phyloP scores from a whole-genome alignment of 306 rosid species.

The Citrullus amarus region DNA sequence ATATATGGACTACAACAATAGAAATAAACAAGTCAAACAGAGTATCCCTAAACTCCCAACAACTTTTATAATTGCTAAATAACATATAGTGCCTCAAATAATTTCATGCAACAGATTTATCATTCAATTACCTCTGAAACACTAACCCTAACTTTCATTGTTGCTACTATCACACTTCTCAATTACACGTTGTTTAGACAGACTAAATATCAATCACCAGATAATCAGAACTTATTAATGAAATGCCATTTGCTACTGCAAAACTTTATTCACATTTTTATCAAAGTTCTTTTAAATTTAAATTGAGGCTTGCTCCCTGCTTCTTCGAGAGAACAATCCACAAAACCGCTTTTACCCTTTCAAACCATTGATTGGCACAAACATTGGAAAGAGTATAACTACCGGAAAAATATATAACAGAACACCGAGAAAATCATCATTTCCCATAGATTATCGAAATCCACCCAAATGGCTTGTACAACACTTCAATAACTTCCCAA shows the following conservation, averaged over 20 bases:
- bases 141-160: background rate
- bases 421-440: background rate
- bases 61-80: background rate
- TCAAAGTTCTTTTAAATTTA: background rate
- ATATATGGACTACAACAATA: background rate
- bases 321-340: background rate
- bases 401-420: background rate
- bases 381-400: background rate
- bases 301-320: background rate
- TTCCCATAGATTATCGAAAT: background rate
- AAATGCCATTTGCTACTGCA: background rate
- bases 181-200: background rate
- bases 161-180: background rate
- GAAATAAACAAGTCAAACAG: background rate
- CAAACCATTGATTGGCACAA: background rate
- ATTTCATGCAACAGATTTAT: background rate
- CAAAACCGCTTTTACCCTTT: background rate
- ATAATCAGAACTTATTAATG: background rate
- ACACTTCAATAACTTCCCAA: background rate
- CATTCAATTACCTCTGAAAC: background rate
- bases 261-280: background rate
- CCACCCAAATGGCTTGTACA: background rate
- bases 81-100: background rate
- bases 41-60: background rate
- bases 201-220: background rate